Conservation (phyloP, 2,329 filamentous ascomycete species). For the Fusarium palustre region DNA sequence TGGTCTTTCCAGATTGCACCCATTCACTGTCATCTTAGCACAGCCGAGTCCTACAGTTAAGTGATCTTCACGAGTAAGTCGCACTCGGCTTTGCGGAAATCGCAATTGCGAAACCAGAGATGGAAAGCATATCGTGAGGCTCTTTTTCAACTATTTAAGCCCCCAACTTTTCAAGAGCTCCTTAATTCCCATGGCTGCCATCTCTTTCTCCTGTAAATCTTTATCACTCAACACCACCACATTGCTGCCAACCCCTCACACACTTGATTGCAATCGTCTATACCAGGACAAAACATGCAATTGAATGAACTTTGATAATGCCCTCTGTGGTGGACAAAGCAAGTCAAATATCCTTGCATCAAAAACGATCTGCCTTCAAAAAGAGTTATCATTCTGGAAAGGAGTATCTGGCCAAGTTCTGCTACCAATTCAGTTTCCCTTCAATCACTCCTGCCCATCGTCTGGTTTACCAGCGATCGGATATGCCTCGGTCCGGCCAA, state of each 20-base stretch:
- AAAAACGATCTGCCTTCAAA: conserved; percentile 16
- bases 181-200: too few species aligned
- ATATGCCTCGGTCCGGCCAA: conserved; percentile 44
- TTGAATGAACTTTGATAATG: conserved; percentile 41
- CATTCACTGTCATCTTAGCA: conserved; percentile 1
- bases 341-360: conserved; percentile 41
- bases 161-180: not conserved
- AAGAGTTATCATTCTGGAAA: conserved; percentile 15
- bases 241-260: not conserved
- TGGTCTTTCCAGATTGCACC: not conserved
- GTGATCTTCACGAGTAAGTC: conserved; percentile 15
- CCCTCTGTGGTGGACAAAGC: conserved; percentile 48
- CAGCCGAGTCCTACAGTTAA: conserved; percentile 5
- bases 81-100: conserved; percentile 28
- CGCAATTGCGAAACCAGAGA: conserved; percentile 32
- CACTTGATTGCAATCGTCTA: not conserved
- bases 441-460: conserved; percentile 34
- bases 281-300: conserved; percentile 31
- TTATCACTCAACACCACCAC: not conserved
- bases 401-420: conserved; percentile 22
- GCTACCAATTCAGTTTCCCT: conserved; percentile 25
- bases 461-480: conserved; percentile 43
- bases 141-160: conserved; percentile 30
- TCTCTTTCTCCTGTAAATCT: not conserved
- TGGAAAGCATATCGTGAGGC: not conserved